phyloP scores from a whole-genome alignment of 768 basidiomycete species.

The Pleurotus salmoneostramineus region DNA sequence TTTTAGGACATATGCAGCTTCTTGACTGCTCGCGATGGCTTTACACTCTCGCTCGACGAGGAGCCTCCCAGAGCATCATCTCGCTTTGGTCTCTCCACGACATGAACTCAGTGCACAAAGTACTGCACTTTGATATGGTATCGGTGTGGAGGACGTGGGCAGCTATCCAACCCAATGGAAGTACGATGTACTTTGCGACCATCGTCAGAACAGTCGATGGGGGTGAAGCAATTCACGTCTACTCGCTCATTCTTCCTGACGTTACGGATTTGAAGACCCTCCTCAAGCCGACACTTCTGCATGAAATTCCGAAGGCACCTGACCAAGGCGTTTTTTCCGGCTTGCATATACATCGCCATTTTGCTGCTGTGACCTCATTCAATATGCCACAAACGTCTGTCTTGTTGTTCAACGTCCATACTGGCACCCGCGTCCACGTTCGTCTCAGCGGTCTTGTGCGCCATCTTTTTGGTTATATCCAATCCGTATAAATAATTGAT shows the following conservation, averaged over 20 bases:
- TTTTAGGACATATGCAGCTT: constrained; percentile 42
- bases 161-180: constrained; percentile 20
- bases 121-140: constrained; percentile 4
- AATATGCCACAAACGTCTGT: constrained; percentile 19
- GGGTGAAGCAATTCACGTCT: constrained; percentile 14
- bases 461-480: too few relatives aligned
- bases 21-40: constrained; percentile 45
- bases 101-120: constrained; percentile 12
- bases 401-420: constrained; percentile 26
- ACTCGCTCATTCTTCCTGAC: constrained; percentile 16
- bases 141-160: constrained; percentile 28
- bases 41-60: constrained; percentile 31
- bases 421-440: constrained; percentile 10
- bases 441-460: not conserved
- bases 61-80: constrained; percentile 19
- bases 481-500: too few relatives aligned
- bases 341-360: constrained; percentile 19
- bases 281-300: constrained; percentile 6
- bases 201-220: not conserved
- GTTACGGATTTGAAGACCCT: constrained; percentile 7
- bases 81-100: constrained; percentile 41
- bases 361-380: constrained; percentile 22
- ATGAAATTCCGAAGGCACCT: constrained; percentile 12
- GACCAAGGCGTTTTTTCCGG: constrained; percentile 19
- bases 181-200: constrained; percentile 16